Evolutionary conservation across 1,139 yeast species (phyloP).

Genomic region (Saccharomycopsis phalli): DNA sequence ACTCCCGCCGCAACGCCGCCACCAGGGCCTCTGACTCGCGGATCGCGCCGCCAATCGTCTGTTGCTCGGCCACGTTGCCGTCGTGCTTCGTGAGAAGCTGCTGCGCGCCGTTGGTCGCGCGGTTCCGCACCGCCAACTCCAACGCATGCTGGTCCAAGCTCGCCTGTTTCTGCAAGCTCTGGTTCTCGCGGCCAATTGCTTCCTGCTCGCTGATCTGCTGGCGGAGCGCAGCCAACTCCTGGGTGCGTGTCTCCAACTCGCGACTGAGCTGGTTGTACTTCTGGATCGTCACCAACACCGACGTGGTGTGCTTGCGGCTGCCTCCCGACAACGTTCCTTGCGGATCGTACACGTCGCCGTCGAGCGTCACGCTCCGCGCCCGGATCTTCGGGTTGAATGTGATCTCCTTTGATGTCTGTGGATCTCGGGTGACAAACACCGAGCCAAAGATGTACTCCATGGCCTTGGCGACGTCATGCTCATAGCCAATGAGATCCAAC

Average conservation of each 20-base stretch:
- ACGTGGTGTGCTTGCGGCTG: slow-evolving; percentile 52
- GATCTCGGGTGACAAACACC: slow-evolving; percentile 77
- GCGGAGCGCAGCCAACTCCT: slow-evolving; percentile 35
- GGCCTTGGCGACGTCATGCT: slow-evolving; percentile 61
- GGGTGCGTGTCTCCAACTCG: slow-evolving; percentile 33
- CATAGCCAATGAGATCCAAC: slow-evolving; percentile 66
- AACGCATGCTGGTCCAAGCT: slow-evolving; percentile 64
- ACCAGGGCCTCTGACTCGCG: slow-evolving; percentile 16
- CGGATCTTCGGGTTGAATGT: slow-evolving; percentile 80
- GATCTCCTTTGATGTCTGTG: slow-evolving; percentile 77
- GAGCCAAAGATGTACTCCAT: slow-evolving; percentile 90
- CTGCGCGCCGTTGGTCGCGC: slow-evolving; percentile 50
- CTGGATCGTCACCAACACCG: slow-evolving; percentile 60
- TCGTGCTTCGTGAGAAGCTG: slow-evolving; percentile 43
- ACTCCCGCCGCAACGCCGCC: slow-evolving; percentile 32
- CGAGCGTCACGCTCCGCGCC: slow-evolving; percentile 80
- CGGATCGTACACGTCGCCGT: slow-evolving; percentile 94
- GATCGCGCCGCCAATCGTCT: slow-evolving; percentile 30
- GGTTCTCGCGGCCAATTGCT: slow-evolving; percentile 42
- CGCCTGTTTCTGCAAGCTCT: slow-evolving; percentile 53
- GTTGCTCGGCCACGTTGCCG: slow-evolving; percentile 42
- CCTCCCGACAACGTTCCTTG: slow-evolving; percentile 96
- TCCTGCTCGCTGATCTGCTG: slow-evolving; percentile 39
- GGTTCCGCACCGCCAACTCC: slow-evolving; percentile 48
- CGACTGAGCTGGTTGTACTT: slow-evolving; percentile 47